Base-by-base conservation (phyloP, 148 eudicot species). In the Silene uniflora region DNA sequence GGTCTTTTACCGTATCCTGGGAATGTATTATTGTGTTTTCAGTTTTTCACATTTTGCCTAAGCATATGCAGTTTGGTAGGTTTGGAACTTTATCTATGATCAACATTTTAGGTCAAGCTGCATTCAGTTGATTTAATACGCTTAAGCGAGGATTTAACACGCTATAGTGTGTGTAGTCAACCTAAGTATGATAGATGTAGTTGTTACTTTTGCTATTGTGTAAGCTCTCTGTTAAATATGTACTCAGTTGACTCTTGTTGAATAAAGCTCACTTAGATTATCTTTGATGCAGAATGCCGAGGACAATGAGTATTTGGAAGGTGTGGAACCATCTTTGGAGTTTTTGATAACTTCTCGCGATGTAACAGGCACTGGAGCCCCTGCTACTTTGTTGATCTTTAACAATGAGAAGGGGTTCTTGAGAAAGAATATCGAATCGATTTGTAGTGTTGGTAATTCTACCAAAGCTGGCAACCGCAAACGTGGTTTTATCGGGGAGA, bases 381-480 rank as follows among this genome's bases (percentile, higher is more conserved):
- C 84, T 7, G 84, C 91, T 4, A 91, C 97, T 11, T 76, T 91
- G 75, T 46, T 91, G 60, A 79, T 91, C 8, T 89, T 89, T 68
- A 91, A 91, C 73, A 89, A 91, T 12, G 93, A 91, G 74, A 84
- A 59, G 62, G 93, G 97, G 1, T 91, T 91, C 76, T 85, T 89
- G 1, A 66, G 74, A 1, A 83, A 76, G 19, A 89, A 91, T 58
- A 84, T 89, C 5, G 93, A 88, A 66, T 89, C 93, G 0, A 84
- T 91, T 61, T 91, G 97, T 71, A 78, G 82, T 61, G 80, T 89
- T 58, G 97, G 97, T 55, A 79, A 83, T 62, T 91, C 97, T 61
- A 89, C 97, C 64, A 91, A 91, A 82, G 89, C 86, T 59, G 93
- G 88, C 74, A 76, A 82, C 4, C 86, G 92, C 56, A 89, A 79